These are phyloP conservation scores for Calcarisporium arbuscula DNA, from an alignment of 2,329 filamentous ascomycete genomes.

Conservation along the genomic window DNA sequence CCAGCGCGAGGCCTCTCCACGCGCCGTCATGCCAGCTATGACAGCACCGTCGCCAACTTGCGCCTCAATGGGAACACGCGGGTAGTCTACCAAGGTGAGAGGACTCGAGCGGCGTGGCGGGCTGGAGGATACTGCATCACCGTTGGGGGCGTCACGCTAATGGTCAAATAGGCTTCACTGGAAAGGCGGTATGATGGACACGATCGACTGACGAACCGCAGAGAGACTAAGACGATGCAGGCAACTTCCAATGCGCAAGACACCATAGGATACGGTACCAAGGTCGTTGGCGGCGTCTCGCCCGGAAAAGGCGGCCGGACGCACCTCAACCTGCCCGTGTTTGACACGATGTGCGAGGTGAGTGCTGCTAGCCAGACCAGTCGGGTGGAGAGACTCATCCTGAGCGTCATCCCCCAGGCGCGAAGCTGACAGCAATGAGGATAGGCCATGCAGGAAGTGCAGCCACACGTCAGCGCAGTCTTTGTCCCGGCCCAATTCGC, in stretches of 20 bases:
- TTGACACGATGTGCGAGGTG: constrained; percentile 26
- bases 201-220: constrained; percentile 7
- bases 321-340: constrained; percentile 30
- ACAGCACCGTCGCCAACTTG: constrained; percentile 24
- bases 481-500: constrained; percentile 65
- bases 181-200: constrained; percentile 22
- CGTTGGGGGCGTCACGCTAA: neutral
- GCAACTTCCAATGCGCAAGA: constrained; percentile 31
- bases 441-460: constrained; percentile 27
- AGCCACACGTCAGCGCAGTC: constrained; percentile 61
- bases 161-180: constrained; percentile 26
- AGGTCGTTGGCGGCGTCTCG: constrained; percentile 31
- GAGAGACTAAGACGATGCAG: constrained; percentile 12
- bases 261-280: constrained; percentile 32
- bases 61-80: constrained; percentile 18
- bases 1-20: too few relatives aligned
- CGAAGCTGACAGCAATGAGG: too few relatives aligned
- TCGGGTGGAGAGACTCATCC: too few relatives aligned
- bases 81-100: constrained; percentile 30
- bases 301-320: constrained; percentile 26
- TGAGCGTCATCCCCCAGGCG: too few relatives aligned
- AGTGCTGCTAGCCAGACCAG: neutral
- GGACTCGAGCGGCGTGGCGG: too few relatives aligned
- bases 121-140: neutral
- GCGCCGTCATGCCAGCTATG: too few relatives aligned